Percentiles rank a stretch among this genome's conserved stretches.
Evolutionary conservation across 2,329 filamentous ascomycete genomes (phyloP).

Genomic region (Penicillium psychrosexuale): DNA sequence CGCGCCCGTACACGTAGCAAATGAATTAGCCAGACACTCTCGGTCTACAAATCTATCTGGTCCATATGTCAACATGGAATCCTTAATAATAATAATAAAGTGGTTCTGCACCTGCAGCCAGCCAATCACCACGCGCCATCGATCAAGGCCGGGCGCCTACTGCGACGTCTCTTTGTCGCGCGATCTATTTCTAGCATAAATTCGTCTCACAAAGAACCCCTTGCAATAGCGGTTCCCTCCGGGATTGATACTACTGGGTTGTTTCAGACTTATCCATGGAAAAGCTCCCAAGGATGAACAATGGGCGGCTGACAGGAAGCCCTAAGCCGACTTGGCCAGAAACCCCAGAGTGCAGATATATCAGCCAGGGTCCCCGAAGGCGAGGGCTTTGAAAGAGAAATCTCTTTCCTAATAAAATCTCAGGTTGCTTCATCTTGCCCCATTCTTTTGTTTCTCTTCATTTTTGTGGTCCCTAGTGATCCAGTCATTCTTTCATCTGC

Average conservation of each 20-base stretch:
- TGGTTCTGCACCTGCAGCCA: neutral
- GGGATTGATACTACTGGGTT: neutral
- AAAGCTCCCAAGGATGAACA: neutral
- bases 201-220: slow-evolving; percentile 12
- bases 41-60: neutral
- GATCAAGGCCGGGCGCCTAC: slow-evolving; percentile 10
- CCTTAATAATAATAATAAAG: slow-evolving; percentile 1
- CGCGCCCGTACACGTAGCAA: neutral
- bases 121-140: slow-evolving; percentile 10
- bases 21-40: neutral
- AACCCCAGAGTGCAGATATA: slow-evolving; percentile 4
- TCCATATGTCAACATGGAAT: neutral
- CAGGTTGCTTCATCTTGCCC: slow-evolving; percentile 7
- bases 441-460: slow-evolving; percentile 4
- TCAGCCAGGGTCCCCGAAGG: neutral
- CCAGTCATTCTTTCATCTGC: slow-evolving; percentile 7
- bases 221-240: slow-evolving; percentile 2
- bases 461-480: neutral
- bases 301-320: slow-evolving; percentile 3
- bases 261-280: neutral
- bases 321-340: neutral
- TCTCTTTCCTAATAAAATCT: slow-evolving; percentile 1
- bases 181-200: slow-evolving; percentile 11
- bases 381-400: neutral
- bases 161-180: slow-evolving; percentile 10